Evolutionary conservation across 768 basidiomycete genomes (phyloP), one percentile per base, ranked within the genome.

Genomic region (Auriscalpium orientale): DNA sequence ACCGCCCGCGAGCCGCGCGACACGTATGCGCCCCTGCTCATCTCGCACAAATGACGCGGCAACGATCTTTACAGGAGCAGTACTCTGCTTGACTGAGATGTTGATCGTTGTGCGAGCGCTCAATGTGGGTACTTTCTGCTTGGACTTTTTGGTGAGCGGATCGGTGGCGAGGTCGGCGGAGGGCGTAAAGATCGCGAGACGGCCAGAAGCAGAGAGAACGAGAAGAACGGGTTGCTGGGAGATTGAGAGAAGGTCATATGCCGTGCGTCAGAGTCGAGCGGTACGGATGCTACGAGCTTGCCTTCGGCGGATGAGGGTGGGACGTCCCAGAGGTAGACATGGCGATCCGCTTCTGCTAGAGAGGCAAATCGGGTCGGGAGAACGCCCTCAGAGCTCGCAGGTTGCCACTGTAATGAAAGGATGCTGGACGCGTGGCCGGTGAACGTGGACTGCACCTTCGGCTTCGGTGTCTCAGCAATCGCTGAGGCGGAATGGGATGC

Each of bases 371-470:
- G 56, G 33, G 75, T 77, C 38, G 70, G 71, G 9, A 75, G 62
- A 50, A 72, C 70, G 33, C 65, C 62, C 56, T 71, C 66, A 6
- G 38, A n/a, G 28, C 53, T 49, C 15, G 74, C 73, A 12, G 63
- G 65, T 51, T 78, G 78, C 83, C 84, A 87, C 54, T 74, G 72
- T 12, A 84, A 63, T 33, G 69, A 67, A 58, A 72, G 78, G 57
- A 83, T 71, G 8, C 77, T 70, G 20, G 85, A 83, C 4, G 83
- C 81, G 62, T 88, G 86, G 0, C 86, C 86, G 18, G 80, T 84
- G 58, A 85, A 85, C 11, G 75, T 74, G 3, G 79, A 76, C 7
- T 77, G 40, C 58, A 76, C 74, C 47, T 66, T 69, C 15, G 78
- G 76, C 66, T 77, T 79, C 63, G 72, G 72, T 16, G 71, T 56